Percentiles rank a stretch among this genome's conserved stretches.
Evolutionary conservation across 2,329 filamentous ascomycete species (phyloP).

Genomic region (Simplicillium aogashimaense): DNA sequence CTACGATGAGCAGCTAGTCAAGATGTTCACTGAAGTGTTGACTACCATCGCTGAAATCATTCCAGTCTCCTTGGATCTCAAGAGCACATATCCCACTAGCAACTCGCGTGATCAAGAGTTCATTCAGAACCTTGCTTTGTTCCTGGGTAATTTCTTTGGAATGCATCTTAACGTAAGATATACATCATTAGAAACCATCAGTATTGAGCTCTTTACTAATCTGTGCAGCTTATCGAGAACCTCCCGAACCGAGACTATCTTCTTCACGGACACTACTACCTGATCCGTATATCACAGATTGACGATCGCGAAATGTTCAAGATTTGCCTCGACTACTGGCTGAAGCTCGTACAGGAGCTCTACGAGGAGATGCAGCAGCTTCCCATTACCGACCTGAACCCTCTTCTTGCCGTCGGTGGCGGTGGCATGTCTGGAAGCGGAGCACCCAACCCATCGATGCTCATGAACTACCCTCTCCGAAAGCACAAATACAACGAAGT

Average conservation of each 20-base stretch:
- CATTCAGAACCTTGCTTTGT: conserved; percentile 90
- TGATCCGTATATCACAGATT: conserved; percentile 96
- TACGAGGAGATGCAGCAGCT: conserved; percentile 99
- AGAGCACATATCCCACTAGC: conserved; percentile 81
- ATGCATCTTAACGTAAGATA: conserved; percentile 70
- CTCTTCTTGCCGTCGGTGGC: conserved; percentile 68
- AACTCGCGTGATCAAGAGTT: conserved; percentile 95
- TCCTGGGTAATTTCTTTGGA: conserved; percentile 94
- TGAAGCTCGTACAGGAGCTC: conserved; percentile 92
- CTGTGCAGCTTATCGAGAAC: conserved; percentile 73
- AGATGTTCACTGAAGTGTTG: conserved; percentile 97
- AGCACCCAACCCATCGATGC: conserved; percentile 72
- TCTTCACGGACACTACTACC: conserved; percentile 92
- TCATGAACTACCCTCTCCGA: conserved; percentile 83
- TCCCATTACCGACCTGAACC: conserved; percentile 86
- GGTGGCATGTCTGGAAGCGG: conserved; percentile 67
- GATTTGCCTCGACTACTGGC: conserved; percentile 98
- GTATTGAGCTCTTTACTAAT: conserved; percentile 4
- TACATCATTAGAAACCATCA: neutral
- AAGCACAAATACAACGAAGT: conserved; percentile 98
- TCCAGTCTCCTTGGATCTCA: conserved; percentile 80
- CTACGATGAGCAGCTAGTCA: conserved; percentile 91
- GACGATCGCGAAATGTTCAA: conserved; percentile 99
- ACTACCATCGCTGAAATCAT: conserved; percentile 91
- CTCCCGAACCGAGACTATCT: conserved; percentile 92